A percentile compares a stretch with the other conserved stretches of the same genome.
phyloP scores from a whole-genome alignment of 1,284 basidiomycete species.

The Pseudozyma sp. region DNA sequence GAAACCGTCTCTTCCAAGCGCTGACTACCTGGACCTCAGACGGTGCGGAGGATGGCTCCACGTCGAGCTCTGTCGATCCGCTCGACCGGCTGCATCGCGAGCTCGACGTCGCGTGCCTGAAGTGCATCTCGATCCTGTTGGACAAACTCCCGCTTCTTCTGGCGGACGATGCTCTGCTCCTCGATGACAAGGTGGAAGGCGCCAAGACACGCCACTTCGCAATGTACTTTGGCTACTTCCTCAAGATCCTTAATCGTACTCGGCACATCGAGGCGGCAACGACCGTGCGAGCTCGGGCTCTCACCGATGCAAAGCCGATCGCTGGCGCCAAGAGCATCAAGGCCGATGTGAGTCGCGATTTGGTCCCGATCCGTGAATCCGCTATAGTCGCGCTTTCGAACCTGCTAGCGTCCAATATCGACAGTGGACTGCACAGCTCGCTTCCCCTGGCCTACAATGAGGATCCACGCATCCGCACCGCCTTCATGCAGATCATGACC shows the following conservation, averaged over 20 bases:
- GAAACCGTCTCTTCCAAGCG: slow-evolving; percentile 64
- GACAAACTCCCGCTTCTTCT: slow-evolving; percentile 62
- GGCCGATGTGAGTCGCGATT: slow-evolving; percentile 24
- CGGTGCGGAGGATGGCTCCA: slow-evolving; percentile 42
- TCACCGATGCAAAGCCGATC: slow-evolving; percentile 18
- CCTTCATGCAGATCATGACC: slow-evolving; percentile 89
- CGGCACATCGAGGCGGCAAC: slow-evolving; percentile 44
- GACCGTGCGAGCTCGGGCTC: slow-evolving; percentile 16
- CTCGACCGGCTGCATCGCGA: slow-evolving; percentile 61
- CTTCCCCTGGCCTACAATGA: slow-evolving; percentile 82
- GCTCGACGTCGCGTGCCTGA: slow-evolving; percentile 61
- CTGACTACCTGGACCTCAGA: slow-evolving; percentile 65
- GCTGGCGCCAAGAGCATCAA: slow-evolving; percentile 20
- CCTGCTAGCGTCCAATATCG: slow-evolving; percentile 84
- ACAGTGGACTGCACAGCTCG: slow-evolving; percentile 89
- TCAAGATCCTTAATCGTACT: slow-evolving; percentile 65
- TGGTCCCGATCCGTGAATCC: slow-evolving; percentile 52
- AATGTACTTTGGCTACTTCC: slow-evolving; percentile 63
- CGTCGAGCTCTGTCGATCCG: slow-evolving; percentile 31
- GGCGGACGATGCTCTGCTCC: slow-evolving; percentile 61
- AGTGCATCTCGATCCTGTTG: slow-evolving; percentile 61
- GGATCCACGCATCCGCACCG: slow-evolving; percentile 79
- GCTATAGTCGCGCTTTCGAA: slow-evolving; percentile 77
- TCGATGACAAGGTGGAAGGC: slow-evolving; percentile 65
- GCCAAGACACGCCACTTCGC: slow-evolving; percentile 64